Percentiles rank a stretch among this genome's conserved stretches.
Conservation (phyloP, 257 asterid genomes). For the Ligustrum vulgare region DNA sequence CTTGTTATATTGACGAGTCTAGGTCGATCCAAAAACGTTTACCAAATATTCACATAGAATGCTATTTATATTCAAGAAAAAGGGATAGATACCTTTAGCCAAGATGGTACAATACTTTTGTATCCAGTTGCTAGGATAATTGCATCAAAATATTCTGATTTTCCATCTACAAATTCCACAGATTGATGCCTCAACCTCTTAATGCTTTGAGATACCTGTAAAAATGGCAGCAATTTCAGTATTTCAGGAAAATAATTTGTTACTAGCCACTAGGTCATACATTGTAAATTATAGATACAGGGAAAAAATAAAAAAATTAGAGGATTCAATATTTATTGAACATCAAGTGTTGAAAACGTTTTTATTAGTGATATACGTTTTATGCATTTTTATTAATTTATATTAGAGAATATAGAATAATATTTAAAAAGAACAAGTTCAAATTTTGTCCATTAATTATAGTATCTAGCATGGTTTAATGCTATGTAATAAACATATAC, state of each 20-base stretch:
- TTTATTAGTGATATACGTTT: no score
- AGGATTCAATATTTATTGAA: no score
- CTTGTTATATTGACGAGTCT: not conserved
- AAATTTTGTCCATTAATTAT: not conserved
- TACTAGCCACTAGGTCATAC: not conserved
- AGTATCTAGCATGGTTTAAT: not conserved
- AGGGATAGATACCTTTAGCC: slow-evolving; percentile 30
- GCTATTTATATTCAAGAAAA: not conserved
- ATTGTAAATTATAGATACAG: no score
- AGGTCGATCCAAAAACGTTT: not conserved
- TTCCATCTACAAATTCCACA: slow-evolving; percentile 30
- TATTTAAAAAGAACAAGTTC: not conserved
- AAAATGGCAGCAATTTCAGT: not conserved
- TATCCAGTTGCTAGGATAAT: slow-evolving; percentile 34
- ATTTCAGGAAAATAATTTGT: not conserved
- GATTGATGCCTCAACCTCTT: slow-evolving; percentile 13
- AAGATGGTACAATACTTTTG: slow-evolving; percentile 29
- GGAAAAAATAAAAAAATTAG: not conserved
- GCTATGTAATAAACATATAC: not conserved
- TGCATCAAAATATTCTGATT: slow-evolving; percentile 27
- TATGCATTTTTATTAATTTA: no score
- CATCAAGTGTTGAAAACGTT: no score
- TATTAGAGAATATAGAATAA: not conserved
- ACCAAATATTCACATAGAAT: no score
- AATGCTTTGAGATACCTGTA: slow-evolving; percentile 24